A percentile compares a stretch with the other conserved stretches of the same genome.
These are phyloP conservation scores for Brettanomyces anomalus DNA, from an alignment of 805 yeast genomes.

Conservation along the genomic window DNA sequence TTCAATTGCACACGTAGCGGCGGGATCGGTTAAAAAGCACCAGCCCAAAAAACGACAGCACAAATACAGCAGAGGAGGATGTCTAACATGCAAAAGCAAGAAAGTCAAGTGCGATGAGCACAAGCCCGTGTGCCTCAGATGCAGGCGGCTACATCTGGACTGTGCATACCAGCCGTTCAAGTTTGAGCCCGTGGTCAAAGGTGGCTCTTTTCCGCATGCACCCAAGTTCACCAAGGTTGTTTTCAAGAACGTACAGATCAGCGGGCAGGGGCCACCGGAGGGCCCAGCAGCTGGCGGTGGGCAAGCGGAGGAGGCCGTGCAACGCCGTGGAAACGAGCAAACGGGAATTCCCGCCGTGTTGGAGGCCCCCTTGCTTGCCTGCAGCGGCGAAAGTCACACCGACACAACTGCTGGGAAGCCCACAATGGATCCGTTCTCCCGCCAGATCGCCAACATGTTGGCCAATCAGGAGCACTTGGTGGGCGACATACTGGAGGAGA, in stretches of 20 bases:
- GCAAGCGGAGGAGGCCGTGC: too few relatives aligned
- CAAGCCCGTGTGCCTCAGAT: slow-evolving; percentile 28
- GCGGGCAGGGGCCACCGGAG: too few relatives aligned
- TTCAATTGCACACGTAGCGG: too few relatives aligned
- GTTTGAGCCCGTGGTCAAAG: slow-evolving; percentile 12
- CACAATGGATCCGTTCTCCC: not conserved
- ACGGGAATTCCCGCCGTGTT: too few relatives aligned
- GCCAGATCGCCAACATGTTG: slow-evolving; percentile 4
- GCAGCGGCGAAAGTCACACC: too few relatives aligned
- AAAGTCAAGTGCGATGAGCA: slow-evolving; percentile 30
- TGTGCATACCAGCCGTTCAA: slow-evolving; percentile 25
- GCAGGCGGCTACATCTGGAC: slow-evolving; percentile 23
- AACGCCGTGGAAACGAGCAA: too few relatives aligned
- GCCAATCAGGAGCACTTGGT: slow-evolving; percentile 18
- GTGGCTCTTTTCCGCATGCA: too few relatives aligned
- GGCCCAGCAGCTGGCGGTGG: too few relatives aligned
- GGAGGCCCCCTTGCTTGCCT: too few relatives aligned
- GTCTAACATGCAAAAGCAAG: slow-evolving; percentile 31
- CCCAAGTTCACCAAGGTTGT: too few relatives aligned
- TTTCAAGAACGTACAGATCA: too few relatives aligned
- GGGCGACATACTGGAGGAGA: slow-evolving; percentile 11
- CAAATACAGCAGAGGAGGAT: slow-evolving; percentile 32
- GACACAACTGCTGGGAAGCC: not conserved
- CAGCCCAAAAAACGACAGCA: slow-evolving; percentile 20
- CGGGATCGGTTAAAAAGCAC: not conserved